Conservation (phyloP, 2,329 filamentous ascomycete species). For the Cyphellophora europaea region DNA sequence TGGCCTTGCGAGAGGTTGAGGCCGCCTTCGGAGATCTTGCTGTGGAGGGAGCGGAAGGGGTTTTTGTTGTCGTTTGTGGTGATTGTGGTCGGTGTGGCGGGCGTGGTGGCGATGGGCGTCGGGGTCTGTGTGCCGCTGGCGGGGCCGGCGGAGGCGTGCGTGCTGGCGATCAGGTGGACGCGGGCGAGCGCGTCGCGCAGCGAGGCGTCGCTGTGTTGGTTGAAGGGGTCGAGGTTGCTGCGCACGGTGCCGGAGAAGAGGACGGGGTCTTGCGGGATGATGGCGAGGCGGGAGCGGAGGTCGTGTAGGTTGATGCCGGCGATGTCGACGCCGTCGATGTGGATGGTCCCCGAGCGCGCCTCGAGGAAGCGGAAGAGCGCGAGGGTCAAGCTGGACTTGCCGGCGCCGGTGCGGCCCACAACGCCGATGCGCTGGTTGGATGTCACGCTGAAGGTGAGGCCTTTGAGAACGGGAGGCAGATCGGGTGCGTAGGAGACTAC, state of each 20-base stretch:
- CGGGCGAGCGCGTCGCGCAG: constrained; percentile 60
- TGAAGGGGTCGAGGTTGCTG: constrained; percentile 68
- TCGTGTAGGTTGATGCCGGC: constrained; percentile 61
- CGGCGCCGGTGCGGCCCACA: constrained; percentile 67
- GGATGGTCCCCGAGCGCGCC: constrained; percentile 53
- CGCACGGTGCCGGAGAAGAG: constrained; percentile 72
- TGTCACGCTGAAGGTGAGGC: constrained; percentile 56
- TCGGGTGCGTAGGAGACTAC: constrained; percentile 64
- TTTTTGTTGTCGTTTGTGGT: constrained; percentile 47
- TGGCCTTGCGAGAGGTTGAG: constrained; percentile 69
- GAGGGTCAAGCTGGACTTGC: constrained; percentile 66
- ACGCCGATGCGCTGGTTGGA: constrained; percentile 65
- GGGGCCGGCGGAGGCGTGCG: constrained; percentile 12
- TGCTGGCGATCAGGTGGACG: constrained; percentile 55
- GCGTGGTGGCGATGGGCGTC: constrained; percentile 5
- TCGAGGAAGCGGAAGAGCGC: constrained; percentile 72
- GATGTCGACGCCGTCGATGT: constrained; percentile 67
- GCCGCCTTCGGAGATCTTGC: constrained; percentile 60
- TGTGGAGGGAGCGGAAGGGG: constrained; percentile 53
- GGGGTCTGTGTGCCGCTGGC: constrained; percentile 16
- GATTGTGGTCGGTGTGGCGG: constrained; percentile 30
- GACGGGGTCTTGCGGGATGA: constrained; percentile 76
- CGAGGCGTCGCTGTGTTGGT: constrained; percentile 58
- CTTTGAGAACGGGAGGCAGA: constrained; percentile 60
- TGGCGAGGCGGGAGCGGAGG: constrained; percentile 63